A percentile compares a stretch with the other conserved stretches of the same genome.
phyloP scores from a whole-genome alignment of 1,139 yeast species.

The Schwanniomyces etchellsii region DNA sequence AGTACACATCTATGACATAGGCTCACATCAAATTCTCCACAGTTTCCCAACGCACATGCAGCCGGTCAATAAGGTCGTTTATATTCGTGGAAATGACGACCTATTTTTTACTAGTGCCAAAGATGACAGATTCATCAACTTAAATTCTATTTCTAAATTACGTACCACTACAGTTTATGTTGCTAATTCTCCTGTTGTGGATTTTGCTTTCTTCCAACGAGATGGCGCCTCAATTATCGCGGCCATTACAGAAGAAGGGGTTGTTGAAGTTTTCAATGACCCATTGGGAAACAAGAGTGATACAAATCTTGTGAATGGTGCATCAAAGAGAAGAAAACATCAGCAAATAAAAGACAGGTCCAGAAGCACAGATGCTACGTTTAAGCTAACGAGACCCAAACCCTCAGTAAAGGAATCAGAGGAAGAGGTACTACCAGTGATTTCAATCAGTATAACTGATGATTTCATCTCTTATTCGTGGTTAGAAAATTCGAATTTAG shows the following conservation, averaged over 20 bases:
- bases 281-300: slow-evolving; percentile 32
- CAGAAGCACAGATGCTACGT: slow-evolving; percentile 38
- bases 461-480: slow-evolving; percentile 50
- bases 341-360: slow-evolving; percentile 34
- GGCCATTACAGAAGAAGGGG: slow-evolving; percentile 64
- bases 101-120: slow-evolving; percentile 62
- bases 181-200: slow-evolving; percentile 53
- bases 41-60: slow-evolving; percentile 74
- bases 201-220: slow-evolving; percentile 27
- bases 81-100: slow-evolving; percentile 30
- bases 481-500: slow-evolving; percentile 66
- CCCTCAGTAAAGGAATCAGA: slow-evolving; percentile 26
- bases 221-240: slow-evolving; percentile 40
- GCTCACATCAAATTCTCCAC: slow-evolving; percentile 28
- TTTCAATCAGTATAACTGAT: slow-evolving; percentile 32
- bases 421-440: slow-evolving; percentile 35
- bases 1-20: slow-evolving; percentile 44
- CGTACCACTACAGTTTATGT: slow-evolving; percentile 53
- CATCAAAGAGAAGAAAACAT: slow-evolving; percentile 34
- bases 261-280: slow-evolving; percentile 57
- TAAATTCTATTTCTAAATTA: slow-evolving; percentile 47
- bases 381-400: slow-evolving; percentile 42
- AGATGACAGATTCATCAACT: slow-evolving; percentile 74
- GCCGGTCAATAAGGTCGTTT: slow-evolving; percentile 46
- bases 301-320: slow-evolving; percentile 11